Base-by-base conservation (phyloP, 495 filamentous ascomycete genomes). In the Venustampulla echinocandica region DNA sequence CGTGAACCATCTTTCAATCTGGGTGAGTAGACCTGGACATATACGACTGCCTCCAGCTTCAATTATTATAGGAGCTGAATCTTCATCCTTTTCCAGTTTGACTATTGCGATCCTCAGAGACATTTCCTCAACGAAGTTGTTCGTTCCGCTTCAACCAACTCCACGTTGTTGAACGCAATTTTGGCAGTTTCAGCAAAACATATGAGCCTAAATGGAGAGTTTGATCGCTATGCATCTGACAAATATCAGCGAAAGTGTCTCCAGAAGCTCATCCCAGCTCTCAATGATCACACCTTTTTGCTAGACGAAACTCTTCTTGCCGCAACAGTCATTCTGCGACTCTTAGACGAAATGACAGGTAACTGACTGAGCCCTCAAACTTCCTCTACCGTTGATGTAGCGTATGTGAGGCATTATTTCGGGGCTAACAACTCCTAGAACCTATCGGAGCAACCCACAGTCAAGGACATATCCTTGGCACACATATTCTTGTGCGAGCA, bases 331-430 rank as follows among this genome's bases (percentile, higher is more conserved):
- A 64, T 65, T 9, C 45, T 67, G 24, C 52, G 64, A 10, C 59
- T 61, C 46, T 62, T 61, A 35, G 64, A 67, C 43, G 61, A 65
- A 46, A 54, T 65, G 22, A 57, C 60, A 21, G 60, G 56, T 65
- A 32, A 58, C 60, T 25, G 60, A 15, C 59, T 53, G 52, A 7
- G 53, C 59, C 19, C 39, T 61, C 30, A 47, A 48, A n/a, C n/a
- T n/a, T n/a, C n/a, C n/a, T n/a, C n/a, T n/a, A n/a, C n/a, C n/a
- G n/a, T n/a, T n/a, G n/a, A n/a, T n/a, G n/a, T n/a, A n/a, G n/a
- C n/a, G n/a, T n/a, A n/a, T n/a, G n/a, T n/a, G n/a, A n/a, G n/a
- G n/a, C n/a, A n/a, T n/a, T n/a, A n/a, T n/a, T n/a, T n/a, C n/a
- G n/a, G n/a, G 34, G 52, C 49, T 14, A 25, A 42, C 10, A 49